Evolutionary conservation across 2,329 filamentous ascomycete genomes (phyloP).

Genomic region (Endoconidiophora laricicola): DNA sequence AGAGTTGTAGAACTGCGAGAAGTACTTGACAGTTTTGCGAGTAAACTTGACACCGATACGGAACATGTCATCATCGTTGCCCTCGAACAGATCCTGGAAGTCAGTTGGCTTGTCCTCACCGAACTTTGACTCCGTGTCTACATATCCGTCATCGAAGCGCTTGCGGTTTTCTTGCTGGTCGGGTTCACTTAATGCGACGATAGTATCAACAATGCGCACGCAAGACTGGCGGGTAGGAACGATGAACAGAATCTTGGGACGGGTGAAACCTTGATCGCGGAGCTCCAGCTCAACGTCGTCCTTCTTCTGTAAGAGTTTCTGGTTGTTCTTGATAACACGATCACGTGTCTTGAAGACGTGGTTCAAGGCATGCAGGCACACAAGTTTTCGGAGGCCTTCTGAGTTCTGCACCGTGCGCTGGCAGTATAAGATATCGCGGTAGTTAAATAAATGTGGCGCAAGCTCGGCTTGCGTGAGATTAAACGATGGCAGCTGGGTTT

Average conservation of each 20-base stretch:
- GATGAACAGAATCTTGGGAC: constrained; percentile 83
- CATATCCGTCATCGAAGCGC: constrained; percentile 73
- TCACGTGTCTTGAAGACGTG: constrained; percentile 92
- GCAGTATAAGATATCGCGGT: constrained; percentile 65
- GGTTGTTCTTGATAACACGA: constrained; percentile 81
- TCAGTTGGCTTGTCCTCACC: constrained; percentile 65
- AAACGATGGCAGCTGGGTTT: constrained; percentile 39
- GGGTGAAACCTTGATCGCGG: constrained; percentile 86
- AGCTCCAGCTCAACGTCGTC: constrained; percentile 52
- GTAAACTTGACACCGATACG: constrained; percentile 93
- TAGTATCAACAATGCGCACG: constrained; percentile 58
- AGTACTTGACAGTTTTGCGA: constrained; percentile 86
- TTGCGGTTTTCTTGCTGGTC: constrained; percentile 94
- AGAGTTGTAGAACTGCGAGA: constrained; percentile 87
- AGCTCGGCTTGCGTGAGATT: constrained; percentile 46
- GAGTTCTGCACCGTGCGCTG: constrained; percentile 55
- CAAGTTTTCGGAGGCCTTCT: constrained; percentile 49
- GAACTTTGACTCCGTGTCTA: constrained; percentile 47
- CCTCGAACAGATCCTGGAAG: constrained; percentile 76
- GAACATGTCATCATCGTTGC: constrained; percentile 97
- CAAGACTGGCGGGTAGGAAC: constrained; percentile 80
- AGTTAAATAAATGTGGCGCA: constrained; percentile 60
- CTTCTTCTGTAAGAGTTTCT: constrained; percentile 52
- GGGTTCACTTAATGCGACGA: constrained; percentile 58
- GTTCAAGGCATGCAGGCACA: constrained; percentile 73